Evolutionary conservation across 495 filamentous ascomycete species (phyloP), one percentile per base, ranked within the genome.

Genomic region (Geopyxis carbonaria): DNA sequence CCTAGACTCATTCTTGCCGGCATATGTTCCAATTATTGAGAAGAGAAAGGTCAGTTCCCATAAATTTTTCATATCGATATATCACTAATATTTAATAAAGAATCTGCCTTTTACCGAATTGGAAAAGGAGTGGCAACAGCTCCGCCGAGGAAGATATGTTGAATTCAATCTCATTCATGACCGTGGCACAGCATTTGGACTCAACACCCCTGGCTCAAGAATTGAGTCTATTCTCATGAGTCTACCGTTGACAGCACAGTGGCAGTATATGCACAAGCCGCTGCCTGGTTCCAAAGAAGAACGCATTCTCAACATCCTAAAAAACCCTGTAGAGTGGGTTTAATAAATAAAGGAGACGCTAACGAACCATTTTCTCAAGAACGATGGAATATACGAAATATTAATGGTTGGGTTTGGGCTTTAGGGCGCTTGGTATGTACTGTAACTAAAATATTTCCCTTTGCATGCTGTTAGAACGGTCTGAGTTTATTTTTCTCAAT

Each of bases 141-240:
- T 99, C 44, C 70, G 89, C 21, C 68, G 89, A 34, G 89, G 91
- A 23, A 65, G 78, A 48, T 99, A 99, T 59, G 91, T 99, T 19
- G 89, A 99, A 58, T 99, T 99, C 61, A 99, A 99, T 61, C 69
- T 99, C 13, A 80, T 99, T 33, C 84, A 99, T 61, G 89, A 99
- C 63, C 74, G 89, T 20, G 89, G 89, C 9, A 99, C 89, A 4
- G 77, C 78, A 34, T 99, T 99, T 57, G 89, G 89, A 0, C 61
- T 99, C 40, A 86, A 84, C 47, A 93, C 91, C 0, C 91, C 89
- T 2, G 82, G 81, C 44, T 79, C 85, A 7, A 70, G 89, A 40
- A 71, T 99, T 4, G 89, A 97, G 64, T 53, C 50, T 61, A 95
- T 99, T 40, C 60, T 99, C 46, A 94, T 99, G 86, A 93, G 81